Conservation (phyloP, 805 yeast species). For the Maudiozyma pseudohumilis region DNA sequence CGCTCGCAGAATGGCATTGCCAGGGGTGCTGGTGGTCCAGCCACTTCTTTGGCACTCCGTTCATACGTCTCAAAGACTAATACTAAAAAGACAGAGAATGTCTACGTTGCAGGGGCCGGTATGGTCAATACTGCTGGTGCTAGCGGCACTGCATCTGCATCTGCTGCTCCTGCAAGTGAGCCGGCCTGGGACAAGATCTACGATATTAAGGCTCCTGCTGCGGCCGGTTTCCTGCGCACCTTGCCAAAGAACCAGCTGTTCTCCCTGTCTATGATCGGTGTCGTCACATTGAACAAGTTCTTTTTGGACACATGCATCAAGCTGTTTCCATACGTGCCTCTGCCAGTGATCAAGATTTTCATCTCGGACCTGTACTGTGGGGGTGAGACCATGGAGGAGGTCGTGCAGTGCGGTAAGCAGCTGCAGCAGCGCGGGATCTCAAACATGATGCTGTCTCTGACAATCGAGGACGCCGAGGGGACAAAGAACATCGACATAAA, state of each 20-base stretch:
- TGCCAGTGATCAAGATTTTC: conserved; percentile 54
- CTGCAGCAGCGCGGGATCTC: conserved; percentile 67
- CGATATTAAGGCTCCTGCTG: conserved; percentile 9
- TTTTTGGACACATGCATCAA: conserved; percentile 52
- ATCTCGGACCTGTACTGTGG: conserved; percentile 86
- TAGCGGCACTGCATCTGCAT: not conserved
- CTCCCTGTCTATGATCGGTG: conserved; percentile 58
- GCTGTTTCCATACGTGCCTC: conserved; percentile 66
- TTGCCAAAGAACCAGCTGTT: conserved; percentile 46
- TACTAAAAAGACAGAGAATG: conserved; percentile 3
- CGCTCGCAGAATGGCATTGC: no score
- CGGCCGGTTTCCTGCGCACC: conserved; percentile 39
- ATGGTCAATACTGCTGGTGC: not conserved
- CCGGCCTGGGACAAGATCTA: not conserved
- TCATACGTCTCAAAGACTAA: conserved; percentile 7
- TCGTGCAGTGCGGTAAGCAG: conserved; percentile 57
- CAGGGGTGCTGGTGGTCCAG: no score
- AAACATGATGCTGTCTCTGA: conserved; percentile 91
- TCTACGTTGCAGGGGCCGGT: not conserved
- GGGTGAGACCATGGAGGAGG: conserved; percentile 68
- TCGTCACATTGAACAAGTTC: conserved; percentile 56
- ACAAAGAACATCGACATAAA: conserved; percentile 44
- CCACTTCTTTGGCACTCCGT: no score
- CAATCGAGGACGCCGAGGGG: conserved; percentile 90
- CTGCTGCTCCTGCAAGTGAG: not conserved